A percentile compares a stretch with the other conserved stretches of the same genome.
Conservation (phyloP, 23 red algal species). For the Gracilaria gracilis region DNA sequence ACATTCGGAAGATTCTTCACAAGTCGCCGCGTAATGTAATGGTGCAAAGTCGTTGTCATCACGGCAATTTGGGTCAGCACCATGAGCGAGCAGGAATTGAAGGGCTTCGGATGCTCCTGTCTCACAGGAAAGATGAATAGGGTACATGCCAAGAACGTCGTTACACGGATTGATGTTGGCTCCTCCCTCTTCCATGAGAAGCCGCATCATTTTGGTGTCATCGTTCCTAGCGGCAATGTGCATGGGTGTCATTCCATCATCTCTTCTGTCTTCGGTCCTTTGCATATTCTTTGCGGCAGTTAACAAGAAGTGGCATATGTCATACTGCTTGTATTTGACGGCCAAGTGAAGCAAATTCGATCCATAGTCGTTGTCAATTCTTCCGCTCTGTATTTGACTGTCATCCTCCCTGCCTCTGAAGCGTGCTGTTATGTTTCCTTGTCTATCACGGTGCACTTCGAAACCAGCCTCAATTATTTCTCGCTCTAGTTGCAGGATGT, state of each 20-base stretch:
- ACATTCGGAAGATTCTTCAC: conserved; percentile 24
- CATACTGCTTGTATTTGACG: conserved; percentile 2
- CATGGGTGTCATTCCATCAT: conserved; percentile 52
- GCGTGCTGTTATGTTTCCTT: conserved; percentile 36
- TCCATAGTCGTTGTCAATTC: conserved; percentile 23
- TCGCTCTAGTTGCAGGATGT: conserved; percentile 35
- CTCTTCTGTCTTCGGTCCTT: conserved; percentile 13
- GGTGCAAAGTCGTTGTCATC: conserved; percentile 36
- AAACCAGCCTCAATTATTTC: conserved; percentile 25
- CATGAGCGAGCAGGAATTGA: conserved; percentile 18
- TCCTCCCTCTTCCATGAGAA: conserved; percentile 5
- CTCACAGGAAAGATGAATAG: conserved; percentile 32
- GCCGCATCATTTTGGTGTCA: conserved; percentile 33
- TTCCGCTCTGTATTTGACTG: neutral
- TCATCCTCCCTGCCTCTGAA: conserved; percentile 23
- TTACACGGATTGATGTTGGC: conserved; percentile 18
- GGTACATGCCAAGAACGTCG: conserved; percentile 23
- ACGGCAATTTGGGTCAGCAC: neutral
- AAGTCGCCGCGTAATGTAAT: conserved; percentile 40
- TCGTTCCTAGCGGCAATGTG: conserved; percentile 38
- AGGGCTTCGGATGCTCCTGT: conserved; percentile 23
- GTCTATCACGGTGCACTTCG: conserved; percentile 19
- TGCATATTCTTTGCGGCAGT: neutral
- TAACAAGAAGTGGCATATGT: conserved; percentile 12
- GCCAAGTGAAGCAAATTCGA: conserved; percentile 45